Conservation (phyloP, 1,284 basidiomycete species). For the Cystobasidium pallidum region DNA sequence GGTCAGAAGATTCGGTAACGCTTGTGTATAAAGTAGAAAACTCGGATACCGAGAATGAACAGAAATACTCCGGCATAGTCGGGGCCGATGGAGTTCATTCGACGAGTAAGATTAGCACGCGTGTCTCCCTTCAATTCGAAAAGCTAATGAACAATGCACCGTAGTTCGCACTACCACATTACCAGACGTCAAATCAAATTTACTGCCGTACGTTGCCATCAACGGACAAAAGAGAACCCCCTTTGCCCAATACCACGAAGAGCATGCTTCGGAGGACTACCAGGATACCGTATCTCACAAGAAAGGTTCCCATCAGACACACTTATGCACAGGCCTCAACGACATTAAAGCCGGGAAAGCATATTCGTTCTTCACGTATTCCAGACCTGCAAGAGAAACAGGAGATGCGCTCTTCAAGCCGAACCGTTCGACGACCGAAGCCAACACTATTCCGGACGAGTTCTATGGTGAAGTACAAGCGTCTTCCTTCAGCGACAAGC, state of each 20-base stretch:
- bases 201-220: conserved; percentile 38
- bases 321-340: conserved; percentile 34
- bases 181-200: conserved; percentile 28
- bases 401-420: conserved; percentile 42
- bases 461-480: conserved; percentile 17
- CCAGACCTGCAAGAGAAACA: conserved; percentile 9
- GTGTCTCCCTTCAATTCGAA: not conserved
- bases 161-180: conserved; percentile 23
- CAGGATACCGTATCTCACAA: not conserved
- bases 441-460: conserved; percentile 32
- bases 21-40: not conserved
- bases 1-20: not conserved
- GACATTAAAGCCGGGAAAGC: conserved; percentile 11
- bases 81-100: conserved; percentile 42
- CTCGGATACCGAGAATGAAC: not conserved
- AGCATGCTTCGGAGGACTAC: conserved; percentile 5
- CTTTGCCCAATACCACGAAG: not conserved
- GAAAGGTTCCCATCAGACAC: not conserved
- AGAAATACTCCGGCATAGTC: not conserved
- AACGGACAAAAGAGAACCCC: conserved; percentile 38
- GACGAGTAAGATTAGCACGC: conserved; percentile 2
- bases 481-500: conserved; percentile 2
- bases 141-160: not conserved
- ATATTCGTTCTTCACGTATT: conserved; percentile 35
- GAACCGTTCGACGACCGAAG: conserved; percentile 33